Evolutionary conservation across 441 rosid species (phyloP).

Genomic region (Populus trichocarpa): DNA sequence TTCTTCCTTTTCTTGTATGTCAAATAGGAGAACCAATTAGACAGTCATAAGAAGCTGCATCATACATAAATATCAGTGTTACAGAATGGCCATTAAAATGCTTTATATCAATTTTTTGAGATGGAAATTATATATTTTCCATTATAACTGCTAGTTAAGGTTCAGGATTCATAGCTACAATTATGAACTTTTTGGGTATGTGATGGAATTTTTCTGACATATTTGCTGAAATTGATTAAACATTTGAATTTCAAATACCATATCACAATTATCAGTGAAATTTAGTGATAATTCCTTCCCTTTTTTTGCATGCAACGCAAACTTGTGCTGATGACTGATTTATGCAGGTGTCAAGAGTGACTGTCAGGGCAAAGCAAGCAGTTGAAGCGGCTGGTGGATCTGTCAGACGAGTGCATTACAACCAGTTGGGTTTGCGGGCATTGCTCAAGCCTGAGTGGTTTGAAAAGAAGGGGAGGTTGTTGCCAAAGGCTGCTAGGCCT

Average conservation of each 20-base stretch:
- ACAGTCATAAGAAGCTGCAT: neutral
- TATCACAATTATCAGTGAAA: neutral
- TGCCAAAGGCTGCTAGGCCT: slow-evolving; percentile 76
- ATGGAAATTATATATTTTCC: neutral
- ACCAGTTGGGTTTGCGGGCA: slow-evolving; percentile 79
- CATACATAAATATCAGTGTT: neutral
- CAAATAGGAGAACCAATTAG: neutral
- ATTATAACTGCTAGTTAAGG: neutral
- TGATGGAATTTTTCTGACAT: too few relatives aligned
- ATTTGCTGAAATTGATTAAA: neutral
- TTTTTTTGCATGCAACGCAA: neutral
- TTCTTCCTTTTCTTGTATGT: neutral
- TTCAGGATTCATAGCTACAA: neutral
- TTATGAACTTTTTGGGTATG: neutral
- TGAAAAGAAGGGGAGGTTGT: slow-evolving; percentile 91
- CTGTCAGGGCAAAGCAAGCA: slow-evolving; percentile 71
- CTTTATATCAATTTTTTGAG: neutral
- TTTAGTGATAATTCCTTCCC: neutral
- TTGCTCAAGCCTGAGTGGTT: slow-evolving; percentile 91
- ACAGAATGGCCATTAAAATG: too few relatives aligned
- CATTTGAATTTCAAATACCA: neutral
- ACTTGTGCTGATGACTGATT: neutral
- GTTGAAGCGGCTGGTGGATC: slow-evolving; percentile 67
- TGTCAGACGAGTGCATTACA: slow-evolving; percentile 85
- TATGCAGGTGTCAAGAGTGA: slow-evolving; percentile 77